These are phyloP conservation scores for Centrapalus pauciflorus DNA, from an alignment of 129 eudicot species.

Conservation along the genomic window DNA sequence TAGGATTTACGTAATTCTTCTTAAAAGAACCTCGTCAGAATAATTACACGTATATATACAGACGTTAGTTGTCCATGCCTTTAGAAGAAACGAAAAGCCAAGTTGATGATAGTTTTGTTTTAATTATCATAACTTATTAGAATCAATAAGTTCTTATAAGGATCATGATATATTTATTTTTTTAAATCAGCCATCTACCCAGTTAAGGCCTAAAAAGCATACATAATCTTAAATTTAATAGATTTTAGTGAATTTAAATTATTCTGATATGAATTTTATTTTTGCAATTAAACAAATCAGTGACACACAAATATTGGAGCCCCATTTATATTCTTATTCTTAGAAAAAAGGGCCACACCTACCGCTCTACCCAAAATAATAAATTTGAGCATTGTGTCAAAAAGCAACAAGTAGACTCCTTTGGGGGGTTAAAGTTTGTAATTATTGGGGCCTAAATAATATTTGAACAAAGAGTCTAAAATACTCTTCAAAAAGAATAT, in stretches of 20 bases:
- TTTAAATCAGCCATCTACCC: background rate
- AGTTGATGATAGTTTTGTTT: background rate
- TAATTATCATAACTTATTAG: slow-evolving; percentile 9
- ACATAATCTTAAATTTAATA: background rate
- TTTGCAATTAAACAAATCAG: slow-evolving; percentile 15
- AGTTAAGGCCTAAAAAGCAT: background rate
- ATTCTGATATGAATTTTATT: background rate
- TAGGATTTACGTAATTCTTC: background rate
- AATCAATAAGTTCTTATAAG: background rate
- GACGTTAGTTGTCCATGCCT: background rate
- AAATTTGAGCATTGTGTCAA: slow-evolving; percentile 23
- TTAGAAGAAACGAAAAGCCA: background rate
- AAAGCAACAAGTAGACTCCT: slow-evolving; percentile 21
- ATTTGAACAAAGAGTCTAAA: slow-evolving; percentile 22
- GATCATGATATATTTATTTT: slow-evolving; percentile 11
- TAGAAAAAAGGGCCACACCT: slow-evolving; percentile 22
- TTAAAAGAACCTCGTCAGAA: background rate
- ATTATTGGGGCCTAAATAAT: slow-evolving; percentile 26
- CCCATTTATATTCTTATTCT: slow-evolving; percentile 32
- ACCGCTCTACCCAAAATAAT: slow-evolving; percentile 12
- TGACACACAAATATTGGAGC: slow-evolving; percentile 22
- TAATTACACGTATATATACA: background rate
- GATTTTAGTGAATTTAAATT: background rate
- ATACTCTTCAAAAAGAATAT: slow-evolving; percentile 26
- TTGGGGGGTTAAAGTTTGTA: slow-evolving; percentile 22